Percentiles rank a stretch among this genome's conserved stretches.
phyloP scores from a whole-genome alignment of 2,329 filamentous ascomycete species.

The Cryphonectria japonica region DNA sequence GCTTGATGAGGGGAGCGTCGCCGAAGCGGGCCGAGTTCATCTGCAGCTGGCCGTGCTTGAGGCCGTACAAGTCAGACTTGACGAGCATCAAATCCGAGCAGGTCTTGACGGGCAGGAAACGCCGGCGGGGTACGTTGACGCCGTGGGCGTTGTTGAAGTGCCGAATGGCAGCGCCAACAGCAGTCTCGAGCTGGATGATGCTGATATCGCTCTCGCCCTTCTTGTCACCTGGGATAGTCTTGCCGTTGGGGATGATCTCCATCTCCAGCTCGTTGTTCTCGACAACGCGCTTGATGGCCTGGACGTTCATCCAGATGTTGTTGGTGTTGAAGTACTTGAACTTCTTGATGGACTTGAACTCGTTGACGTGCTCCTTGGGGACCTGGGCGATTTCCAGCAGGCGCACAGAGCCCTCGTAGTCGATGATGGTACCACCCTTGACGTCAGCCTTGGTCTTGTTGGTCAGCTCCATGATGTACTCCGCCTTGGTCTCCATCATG shows the following conservation, averaged over 20 bases:
- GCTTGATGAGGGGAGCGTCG: conserved; percentile 96
- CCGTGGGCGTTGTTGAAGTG: conserved; percentile 99
- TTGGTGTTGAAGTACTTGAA: conserved; percentile 99
- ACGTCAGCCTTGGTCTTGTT: conserved; percentile 99
- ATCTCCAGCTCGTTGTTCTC: conserved; percentile 98
- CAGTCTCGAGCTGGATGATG: conserved; percentile 97
- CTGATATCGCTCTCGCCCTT: conserved; percentile 98
- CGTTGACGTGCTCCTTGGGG: conserved; percentile 99
- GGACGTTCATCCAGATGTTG: conserved; percentile 99
- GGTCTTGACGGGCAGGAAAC: conserved; percentile 99
- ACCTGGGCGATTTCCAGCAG: conserved; percentile 99
- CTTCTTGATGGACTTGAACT: conserved; percentile 99
- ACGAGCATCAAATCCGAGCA: conserved; percentile 99
- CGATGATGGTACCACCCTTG: conserved; percentile 99
- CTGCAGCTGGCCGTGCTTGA: conserved; percentile 97
- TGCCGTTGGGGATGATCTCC: conserved; percentile 99
- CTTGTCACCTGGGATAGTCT: conserved; percentile 98
- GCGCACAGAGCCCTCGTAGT: conserved; percentile 96
- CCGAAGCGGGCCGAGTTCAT: conserved; percentile 97
- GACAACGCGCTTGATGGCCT: conserved; percentile 96
- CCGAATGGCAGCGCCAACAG: conserved; percentile 96
- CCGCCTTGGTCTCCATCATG: conserved; percentile 95
- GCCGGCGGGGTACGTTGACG: conserved; percentile 95
- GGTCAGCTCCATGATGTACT: conserved; percentile 99
- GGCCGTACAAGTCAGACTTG: conserved; percentile 98